A percentile compares a stretch with the other conserved stretches of the same genome.
Conservation (phyloP, 2,329 filamentous ascomycete genomes). For the Pseudopithomyces maydicus region DNA sequence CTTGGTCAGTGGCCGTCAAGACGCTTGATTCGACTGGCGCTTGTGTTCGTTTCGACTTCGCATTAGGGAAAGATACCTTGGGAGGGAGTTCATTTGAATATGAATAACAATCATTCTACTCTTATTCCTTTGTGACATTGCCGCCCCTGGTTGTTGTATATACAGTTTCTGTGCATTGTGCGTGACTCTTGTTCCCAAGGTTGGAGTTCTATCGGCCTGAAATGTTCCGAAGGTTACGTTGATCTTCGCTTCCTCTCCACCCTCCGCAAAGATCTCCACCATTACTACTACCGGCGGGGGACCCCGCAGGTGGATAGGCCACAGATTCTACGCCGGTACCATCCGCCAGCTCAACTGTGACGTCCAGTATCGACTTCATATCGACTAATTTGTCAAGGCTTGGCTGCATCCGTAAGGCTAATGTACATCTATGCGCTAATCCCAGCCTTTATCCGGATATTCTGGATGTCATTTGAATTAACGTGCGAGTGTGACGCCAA, state of each 20-base stretch:
- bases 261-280: slow-evolving; percentile 3
- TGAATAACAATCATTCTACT: slow-evolving; percentile 1
- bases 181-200: neutral
- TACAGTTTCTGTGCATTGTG: neutral
- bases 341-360: slow-evolving; percentile 1
- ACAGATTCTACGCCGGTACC: slow-evolving; percentile 8
- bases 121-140: neutral
- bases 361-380: slow-evolving; percentile 12
- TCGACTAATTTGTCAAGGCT: slow-evolving; percentile 17
- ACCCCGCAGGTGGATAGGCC: slow-evolving; percentile 10
- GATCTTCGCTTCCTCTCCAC: slow-evolving; percentile 2
- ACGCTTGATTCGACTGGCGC: slow-evolving; percentile 5
- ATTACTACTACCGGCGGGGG: slow-evolving; percentile 22
- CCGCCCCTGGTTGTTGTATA: neutral
- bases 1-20: neutral
- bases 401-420: slow-evolving; percentile 18
- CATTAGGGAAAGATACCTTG: slow-evolving; percentile 29
- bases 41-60: slow-evolving; percentile 13
- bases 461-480: slow-evolving; percentile 8
- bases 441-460: slow-evolving; percentile 23
- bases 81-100: slow-evolving; percentile 13
- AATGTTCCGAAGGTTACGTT: slow-evolving; percentile 3
- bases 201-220: neutral
- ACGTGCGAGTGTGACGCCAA: slow-evolving; percentile 2
- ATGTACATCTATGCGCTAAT: slow-evolving; percentile 12